Conservation (phyloP, 78 protist species). For the Dictyostelium discoideum region DNA sequence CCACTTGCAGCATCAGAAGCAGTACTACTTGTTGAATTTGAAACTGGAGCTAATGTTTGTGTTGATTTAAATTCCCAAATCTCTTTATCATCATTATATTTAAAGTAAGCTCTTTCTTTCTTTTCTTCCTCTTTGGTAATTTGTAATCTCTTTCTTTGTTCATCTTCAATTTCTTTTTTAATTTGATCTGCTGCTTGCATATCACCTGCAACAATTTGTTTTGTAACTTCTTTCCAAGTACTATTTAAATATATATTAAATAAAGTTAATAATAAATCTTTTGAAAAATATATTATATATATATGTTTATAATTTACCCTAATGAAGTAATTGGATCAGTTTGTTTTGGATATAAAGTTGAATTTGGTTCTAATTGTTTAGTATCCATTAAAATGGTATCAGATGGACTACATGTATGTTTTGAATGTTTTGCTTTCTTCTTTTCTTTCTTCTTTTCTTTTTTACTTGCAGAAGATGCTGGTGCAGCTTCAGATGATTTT, state of each 20-base stretch:
- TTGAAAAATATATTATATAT: too few species aligned
- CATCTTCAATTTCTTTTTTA: conserved; percentile 79
- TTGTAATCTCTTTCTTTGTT: conserved; percentile 73
- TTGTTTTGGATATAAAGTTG: conserved; percentile 62
- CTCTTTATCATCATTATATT: conserved; percentile 49
- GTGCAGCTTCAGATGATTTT: background rate
- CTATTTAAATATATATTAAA: too few species aligned
- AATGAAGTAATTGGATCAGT: conserved; percentile 46
- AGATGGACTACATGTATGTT: conserved; percentile 30
- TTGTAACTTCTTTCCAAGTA: conserved; percentile 71
- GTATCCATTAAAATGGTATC: conserved; percentile 54
- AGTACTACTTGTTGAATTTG: background rate
- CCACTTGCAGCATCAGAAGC: background rate
- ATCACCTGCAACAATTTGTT: conserved; percentile 65
- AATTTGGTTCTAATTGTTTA: conserved; percentile 36
- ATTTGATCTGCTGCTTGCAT: conserved; percentile 51
- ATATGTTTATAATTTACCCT: background rate
- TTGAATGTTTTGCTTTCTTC: background rate
- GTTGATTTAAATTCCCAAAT: conserved; percentile 44
- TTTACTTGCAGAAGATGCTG: background rate
- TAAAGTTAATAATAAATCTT: too few species aligned
- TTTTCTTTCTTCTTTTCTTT: conserved; percentile 17
- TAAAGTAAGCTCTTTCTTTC: conserved; percentile 68
- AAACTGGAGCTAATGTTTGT: background rate
- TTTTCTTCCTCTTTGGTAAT: conserved; percentile 70